phyloP scores from a whole-genome alignment of 306 rosid species.

The Senna siamea region DNA sequence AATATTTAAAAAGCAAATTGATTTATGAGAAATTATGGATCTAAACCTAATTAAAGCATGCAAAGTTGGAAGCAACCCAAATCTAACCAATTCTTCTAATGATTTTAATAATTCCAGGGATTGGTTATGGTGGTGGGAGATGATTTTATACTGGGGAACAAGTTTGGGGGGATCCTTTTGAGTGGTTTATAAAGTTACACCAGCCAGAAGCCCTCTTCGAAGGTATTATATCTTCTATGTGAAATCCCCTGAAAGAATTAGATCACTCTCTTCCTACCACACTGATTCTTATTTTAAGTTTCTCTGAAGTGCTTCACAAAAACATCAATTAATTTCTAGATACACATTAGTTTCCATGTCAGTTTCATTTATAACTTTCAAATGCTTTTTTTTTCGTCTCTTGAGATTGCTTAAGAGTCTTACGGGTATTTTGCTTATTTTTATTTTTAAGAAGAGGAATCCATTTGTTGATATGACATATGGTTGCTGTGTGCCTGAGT shows the following conservation, averaged over 20 bases:
- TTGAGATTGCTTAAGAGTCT: too few species aligned
- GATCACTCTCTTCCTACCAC: not conserved
- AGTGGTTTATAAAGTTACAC: too few species aligned
- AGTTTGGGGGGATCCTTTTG: slow-evolving; percentile 93
- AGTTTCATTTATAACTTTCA: not conserved
- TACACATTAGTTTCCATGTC: not conserved
- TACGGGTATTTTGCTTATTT: too few species aligned
- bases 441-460: not conserved
- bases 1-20: too few species aligned
- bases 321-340: not conserved
- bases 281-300: not conserved
- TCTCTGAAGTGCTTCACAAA: not conserved
- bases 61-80: too few species aligned
- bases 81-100: not conserved
- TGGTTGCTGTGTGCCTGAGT: not conserved
- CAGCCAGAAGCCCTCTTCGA: slow-evolving; percentile 67
- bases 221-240: slow-evolving; percentile 51
- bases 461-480: slow-evolving; percentile 13
- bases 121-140: slow-evolving; percentile 61
- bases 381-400: too few species aligned
- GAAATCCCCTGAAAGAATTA: not conserved
- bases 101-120: not conserved
- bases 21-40: too few species aligned
- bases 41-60: too few species aligned
- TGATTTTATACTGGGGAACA: slow-evolving; percentile 84